Evolutionary conservation across 31 red algal genomes (phyloP).

Genomic region (Pterothamnion heteromorphum): DNA sequence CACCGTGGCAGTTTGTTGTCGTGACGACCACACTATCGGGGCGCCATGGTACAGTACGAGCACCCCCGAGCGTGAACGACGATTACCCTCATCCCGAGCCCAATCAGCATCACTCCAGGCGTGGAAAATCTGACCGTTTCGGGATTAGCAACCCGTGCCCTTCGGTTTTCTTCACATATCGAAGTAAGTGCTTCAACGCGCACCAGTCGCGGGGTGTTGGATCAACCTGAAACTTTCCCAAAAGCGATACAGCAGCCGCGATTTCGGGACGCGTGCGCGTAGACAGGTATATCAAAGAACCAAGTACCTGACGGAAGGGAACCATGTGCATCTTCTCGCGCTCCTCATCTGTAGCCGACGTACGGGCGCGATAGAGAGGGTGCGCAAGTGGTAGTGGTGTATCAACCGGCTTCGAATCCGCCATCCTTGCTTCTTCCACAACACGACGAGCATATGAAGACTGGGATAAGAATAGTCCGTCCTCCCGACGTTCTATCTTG

Average conservation of each 20-base stretch:
- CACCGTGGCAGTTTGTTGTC: not conserved
- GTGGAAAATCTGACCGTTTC: not conserved
- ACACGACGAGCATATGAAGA: not conserved
- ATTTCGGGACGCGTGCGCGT: constrained; percentile 46
- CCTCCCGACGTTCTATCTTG: not conserved
- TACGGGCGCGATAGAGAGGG: not conserved
- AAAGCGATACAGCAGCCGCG: constrained; percentile 22
- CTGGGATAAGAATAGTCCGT: not conserved
- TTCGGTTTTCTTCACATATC: constrained; percentile 25
- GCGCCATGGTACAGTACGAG: not conserved
- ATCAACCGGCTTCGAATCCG: not conserved
- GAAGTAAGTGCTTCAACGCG: constrained; percentile 24
- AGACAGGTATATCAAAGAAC: not conserved
- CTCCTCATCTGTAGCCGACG: not conserved
- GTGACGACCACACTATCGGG: not conserved
- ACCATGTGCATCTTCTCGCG: not conserved
- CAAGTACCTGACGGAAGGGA: constrained; percentile 26
- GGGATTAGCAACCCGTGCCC: not conserved
- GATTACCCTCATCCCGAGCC: not conserved
- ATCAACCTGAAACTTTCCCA: not conserved
- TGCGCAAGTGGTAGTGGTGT: not conserved
- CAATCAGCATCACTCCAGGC: constrained; percentile 15
- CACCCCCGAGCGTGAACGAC: not conserved
- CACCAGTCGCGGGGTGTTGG: not conserved
- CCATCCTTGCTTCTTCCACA: not conserved